phyloP scores from a whole-genome alignment of 345 rosid genomes.

The Passiflora organensis region DNA sequence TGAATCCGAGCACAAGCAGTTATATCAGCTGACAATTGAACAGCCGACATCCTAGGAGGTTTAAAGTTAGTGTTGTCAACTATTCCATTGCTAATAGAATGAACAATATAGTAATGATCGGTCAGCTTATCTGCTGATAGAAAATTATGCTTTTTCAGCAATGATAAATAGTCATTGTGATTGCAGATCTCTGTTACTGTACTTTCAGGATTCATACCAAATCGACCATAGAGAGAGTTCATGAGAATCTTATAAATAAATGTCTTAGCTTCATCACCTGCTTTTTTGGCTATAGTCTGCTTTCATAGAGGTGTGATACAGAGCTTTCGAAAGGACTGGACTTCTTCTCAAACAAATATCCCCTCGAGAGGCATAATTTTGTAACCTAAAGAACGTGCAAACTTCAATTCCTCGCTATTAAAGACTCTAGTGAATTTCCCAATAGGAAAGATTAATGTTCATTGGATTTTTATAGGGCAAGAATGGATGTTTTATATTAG shows the following conservation, averaged over 20 bases:
- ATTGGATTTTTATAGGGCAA: not conserved
- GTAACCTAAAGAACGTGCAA: not conserved
- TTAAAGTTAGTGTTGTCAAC: too few relatives aligned
- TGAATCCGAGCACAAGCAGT: too few relatives aligned
- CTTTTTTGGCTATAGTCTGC: not conserved
- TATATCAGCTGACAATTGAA: not conserved
- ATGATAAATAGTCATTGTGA: too few relatives aligned
- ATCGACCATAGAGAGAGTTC: too few relatives aligned
- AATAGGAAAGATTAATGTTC: not conserved
- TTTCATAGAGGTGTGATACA: not conserved
- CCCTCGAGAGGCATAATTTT: not conserved
- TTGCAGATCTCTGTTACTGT: too few relatives aligned
- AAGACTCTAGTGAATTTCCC: not conserved
- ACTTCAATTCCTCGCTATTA: not conserved
- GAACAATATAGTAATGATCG: too few relatives aligned
- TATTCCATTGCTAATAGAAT: too few relatives aligned
- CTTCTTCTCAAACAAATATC: not conserved
- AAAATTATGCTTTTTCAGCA: too few relatives aligned
- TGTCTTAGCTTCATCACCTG: too few relatives aligned
- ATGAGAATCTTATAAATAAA: too few relatives aligned
- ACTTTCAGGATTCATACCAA: too few relatives aligned
- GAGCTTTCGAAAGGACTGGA: not conserved
- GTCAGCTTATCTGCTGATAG: too few relatives aligned
- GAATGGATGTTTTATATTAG: not conserved
- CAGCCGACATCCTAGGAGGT: not conserved